These are phyloP conservation scores for Xylariales sp. DNA, from an alignment of 2,329 filamentous ascomycete genomes.

Conservation along the genomic window DNA sequence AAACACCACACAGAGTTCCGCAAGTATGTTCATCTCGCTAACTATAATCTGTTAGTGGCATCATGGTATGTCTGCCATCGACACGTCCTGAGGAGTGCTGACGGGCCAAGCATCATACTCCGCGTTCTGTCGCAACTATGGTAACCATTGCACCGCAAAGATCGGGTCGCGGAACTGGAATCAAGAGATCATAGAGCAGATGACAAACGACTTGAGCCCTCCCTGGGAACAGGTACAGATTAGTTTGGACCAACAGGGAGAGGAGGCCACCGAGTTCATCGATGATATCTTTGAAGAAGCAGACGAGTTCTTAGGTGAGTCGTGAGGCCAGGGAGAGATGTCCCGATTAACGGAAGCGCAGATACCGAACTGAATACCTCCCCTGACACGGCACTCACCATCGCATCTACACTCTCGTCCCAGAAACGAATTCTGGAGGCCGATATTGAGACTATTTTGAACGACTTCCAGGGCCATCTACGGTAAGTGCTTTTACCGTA, in stretches of 20 bases:
- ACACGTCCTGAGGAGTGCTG: slow-evolving; percentile 55
- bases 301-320: slow-evolving; percentile 27
- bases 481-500: slow-evolving; percentile 12
- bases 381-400: slow-evolving; percentile 23
- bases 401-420: slow-evolving; percentile 47
- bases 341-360: slow-evolving; percentile 13
- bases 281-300: slow-evolving; percentile 34
- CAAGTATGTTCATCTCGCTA: slow-evolving; percentile 13
- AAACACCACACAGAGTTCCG: neutral
- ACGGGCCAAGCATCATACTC: slow-evolving; percentile 46
- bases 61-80: slow-evolving; percentile 27
- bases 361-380: slow-evolving; percentile 21
- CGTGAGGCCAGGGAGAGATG: neutral
- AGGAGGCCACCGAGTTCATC: slow-evolving; percentile 28
- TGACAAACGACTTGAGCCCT: slow-evolving; percentile 50
- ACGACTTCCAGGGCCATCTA: slow-evolving; percentile 39
- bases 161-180: slow-evolving; percentile 57
- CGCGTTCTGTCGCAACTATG: slow-evolving; percentile 58
- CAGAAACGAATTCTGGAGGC: slow-evolving; percentile 46
- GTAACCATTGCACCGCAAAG: slow-evolving; percentile 49
- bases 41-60: slow-evolving; percentile 26
- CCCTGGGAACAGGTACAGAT: slow-evolving; percentile 50
- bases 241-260: slow-evolving; percentile 29
- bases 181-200: slow-evolving; percentile 54
- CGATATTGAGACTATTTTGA: slow-evolving; percentile 44